Base-by-base conservation (phyloP, 176 grass and related monocot genomes). In the Chloris gayana region DNA sequence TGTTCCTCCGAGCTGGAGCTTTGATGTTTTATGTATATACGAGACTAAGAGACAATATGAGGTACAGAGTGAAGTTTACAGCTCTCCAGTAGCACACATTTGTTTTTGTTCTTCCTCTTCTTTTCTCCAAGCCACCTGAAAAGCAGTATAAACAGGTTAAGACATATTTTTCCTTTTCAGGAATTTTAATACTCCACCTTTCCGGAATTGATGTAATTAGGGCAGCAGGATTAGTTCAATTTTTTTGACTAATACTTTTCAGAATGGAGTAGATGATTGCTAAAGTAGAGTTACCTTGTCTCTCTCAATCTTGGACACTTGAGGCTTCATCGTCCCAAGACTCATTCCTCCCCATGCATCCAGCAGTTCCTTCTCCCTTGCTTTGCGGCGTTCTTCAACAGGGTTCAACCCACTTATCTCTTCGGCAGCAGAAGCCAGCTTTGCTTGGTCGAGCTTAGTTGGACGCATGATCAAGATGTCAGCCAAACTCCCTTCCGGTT, bases 331-430 rank as follows among this genome's bases (percentile, higher is more conserved):
- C 5, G 82, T 99, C 41, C 64, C 90, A 19, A 95, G 86, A 53
- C 92, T 88, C 63, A 93, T 66, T 30, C 88, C 90, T 76, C 96
- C 92, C 92, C 96, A 95, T 14, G 84, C 78, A 69, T 93, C 84
- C 15, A 91, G 77, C 88, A 99, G 64, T 57, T 95, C 92, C 67
- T 76, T 91, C 74, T 95, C 84, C 75, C 90, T 82, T 35, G 86
- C 92, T 87, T 84, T 90, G 72, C 82, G 82, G 31, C 85, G 80
- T 58, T 84, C 82, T 80, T 72, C 32, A 0, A 73, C 75, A 17
- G 76, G 77, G 72, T 91, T 91, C 33, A 90, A 42, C 50, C 79
- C 44, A 39, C 87, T 67, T 45, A 25, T 25, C 81, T 85, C 59
- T 51, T 85, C 71, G 7, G 72, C 67, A 71, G 69, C 60, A 73